Evolutionary conservation across 2,329 filamentous ascomycete species (phyloP).

Genomic region (Claviceps sp.): DNA sequence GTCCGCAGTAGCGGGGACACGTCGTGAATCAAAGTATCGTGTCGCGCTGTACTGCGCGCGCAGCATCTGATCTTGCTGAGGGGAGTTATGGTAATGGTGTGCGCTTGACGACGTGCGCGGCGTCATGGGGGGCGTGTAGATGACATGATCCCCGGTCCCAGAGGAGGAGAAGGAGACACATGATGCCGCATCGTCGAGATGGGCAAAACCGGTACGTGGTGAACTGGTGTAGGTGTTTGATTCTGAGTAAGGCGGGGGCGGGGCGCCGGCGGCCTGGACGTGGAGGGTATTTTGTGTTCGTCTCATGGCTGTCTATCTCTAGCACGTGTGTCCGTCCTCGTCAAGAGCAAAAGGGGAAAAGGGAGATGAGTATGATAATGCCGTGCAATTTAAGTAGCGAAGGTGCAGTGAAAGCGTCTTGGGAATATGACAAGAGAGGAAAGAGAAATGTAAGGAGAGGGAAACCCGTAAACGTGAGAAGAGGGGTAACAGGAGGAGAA

Average conservation of each 20-base stretch:
- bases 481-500: not conserved
- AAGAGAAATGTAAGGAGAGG: not conserved
- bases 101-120: constrained; percentile 20
- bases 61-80: not conserved
- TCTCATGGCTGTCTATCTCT: constrained; percentile 6
- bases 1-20: constrained; percentile 13
- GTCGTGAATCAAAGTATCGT: constrained; percentile 34
- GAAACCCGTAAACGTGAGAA: not conserved
- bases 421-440: not conserved
- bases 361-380: too few relatives aligned
- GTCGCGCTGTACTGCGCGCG: constrained; percentile 8
- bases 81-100: not conserved
- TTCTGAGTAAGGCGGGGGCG: constrained; percentile 39
- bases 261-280: constrained; percentile 7
- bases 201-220: constrained; percentile 13
- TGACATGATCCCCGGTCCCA: constrained; percentile 29
- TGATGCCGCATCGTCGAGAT: constrained; percentile 22
- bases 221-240: constrained; percentile 38
- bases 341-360: too few relatives aligned
- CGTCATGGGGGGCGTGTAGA: constrained; percentile 35
- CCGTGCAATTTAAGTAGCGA: too few relatives aligned
- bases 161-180: constrained; percentile 21
- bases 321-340: too few relatives aligned
- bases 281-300: constrained; percentile 8
- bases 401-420: too few relatives aligned